Conservation (phyloP, 2,329 filamentous ascomycete genomes). For the Neonectria faginata region DNA sequence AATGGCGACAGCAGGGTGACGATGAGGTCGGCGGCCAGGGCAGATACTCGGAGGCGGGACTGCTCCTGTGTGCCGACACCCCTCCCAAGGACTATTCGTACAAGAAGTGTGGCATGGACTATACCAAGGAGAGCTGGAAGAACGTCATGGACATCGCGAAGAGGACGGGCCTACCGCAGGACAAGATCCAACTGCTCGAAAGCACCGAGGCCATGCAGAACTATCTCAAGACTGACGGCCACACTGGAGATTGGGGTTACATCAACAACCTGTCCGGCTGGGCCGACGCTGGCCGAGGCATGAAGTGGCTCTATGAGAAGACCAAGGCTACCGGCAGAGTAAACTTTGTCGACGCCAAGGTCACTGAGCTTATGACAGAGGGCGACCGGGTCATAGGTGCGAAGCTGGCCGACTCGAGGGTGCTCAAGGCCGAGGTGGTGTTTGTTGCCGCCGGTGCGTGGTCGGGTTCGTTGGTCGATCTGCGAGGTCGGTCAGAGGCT, state of each 20-base stretch:
- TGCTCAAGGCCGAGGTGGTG: slow-evolving; percentile 73
- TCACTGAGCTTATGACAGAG: slow-evolving; percentile 55
- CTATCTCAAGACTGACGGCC: slow-evolving; percentile 60
- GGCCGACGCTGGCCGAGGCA: slow-evolving; percentile 80
- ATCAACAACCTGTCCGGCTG: slow-evolving; percentile 81
- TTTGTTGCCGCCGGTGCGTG: slow-evolving; percentile 90
- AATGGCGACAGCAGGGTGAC: slow-evolving; percentile 72
- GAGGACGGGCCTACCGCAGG: slow-evolving; percentile 52
- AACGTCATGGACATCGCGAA: slow-evolving; percentile 67
- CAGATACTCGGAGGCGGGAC: slow-evolving; percentile 77
- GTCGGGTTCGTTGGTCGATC: slow-evolving; percentile 81
- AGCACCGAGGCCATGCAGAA: slow-evolving; percentile 57
- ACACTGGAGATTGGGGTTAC: slow-evolving; percentile 75
- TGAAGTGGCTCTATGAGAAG: slow-evolving; percentile 71
- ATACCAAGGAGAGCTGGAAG: slow-evolving; percentile 69
- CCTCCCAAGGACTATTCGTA: slow-evolving; percentile 45
- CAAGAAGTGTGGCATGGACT: slow-evolving; percentile 64
- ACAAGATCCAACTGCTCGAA: slow-evolving; percentile 60
- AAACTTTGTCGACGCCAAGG: slow-evolving; percentile 64
- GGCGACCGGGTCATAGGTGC: slow-evolving; percentile 66
- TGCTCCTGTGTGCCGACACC: slow-evolving; percentile 72
- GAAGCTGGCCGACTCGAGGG: slow-evolving; percentile 49
- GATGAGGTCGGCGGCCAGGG: slow-evolving; percentile 70
- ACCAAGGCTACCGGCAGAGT: slow-evolving; percentile 68
- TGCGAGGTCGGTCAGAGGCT: slow-evolving; percentile 79